Conservation (phyloP, 495 filamentous ascomycete genomes). For the Aspergillus hancockii region DNA sequence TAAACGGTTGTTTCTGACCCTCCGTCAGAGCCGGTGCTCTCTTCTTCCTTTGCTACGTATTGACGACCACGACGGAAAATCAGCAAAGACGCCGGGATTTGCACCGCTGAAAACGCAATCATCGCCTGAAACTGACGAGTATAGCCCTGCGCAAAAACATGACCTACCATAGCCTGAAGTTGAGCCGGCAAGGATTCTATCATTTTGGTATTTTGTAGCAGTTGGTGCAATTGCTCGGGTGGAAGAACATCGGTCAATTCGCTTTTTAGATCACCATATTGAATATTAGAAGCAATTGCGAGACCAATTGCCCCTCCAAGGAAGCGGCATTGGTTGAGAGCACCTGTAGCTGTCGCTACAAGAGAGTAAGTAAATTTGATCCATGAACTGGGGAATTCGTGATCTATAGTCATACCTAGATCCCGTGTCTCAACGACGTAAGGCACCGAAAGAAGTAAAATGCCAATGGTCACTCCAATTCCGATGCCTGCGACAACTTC, state of each 20-base stretch:
- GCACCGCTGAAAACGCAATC: conserved; percentile 22
- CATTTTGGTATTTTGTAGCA: not conserved
- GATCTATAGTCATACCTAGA: conserved; percentile 26
- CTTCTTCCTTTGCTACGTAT: conserved; percentile 1
- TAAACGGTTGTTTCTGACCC: not conserved
- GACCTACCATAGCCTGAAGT: not conserved
- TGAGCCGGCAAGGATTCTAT: not conserved
- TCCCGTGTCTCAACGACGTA: conserved; percentile 43
- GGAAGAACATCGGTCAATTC: conserved; percentile 6
- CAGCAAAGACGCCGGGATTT: conserved; percentile 12
- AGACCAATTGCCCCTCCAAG: conserved; percentile 55
- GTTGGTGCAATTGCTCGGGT: not conserved
- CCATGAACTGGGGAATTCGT: not conserved
- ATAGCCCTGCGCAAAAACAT: conserved; percentile 15
- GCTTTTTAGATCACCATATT: conserved; percentile 17
- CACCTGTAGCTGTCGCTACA: conserved; percentile 50
- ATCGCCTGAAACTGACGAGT: conserved; percentile 15
- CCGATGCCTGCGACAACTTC: conserved; percentile 57
- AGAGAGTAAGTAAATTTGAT: not conserved
- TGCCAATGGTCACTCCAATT: conserved; percentile 20
- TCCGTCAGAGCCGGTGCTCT: not conserved
- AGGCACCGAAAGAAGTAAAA: conserved; percentile 45
- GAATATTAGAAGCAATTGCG: conserved; percentile 24
- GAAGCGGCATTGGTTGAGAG: conserved; percentile 53
- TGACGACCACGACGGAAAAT: conserved; percentile 5